Evolutionary conservation across 192 early-diverging fungal species (phyloP), one percentile per base, ranked within the genome.

Genomic region (Mycoemilia scoparia): DNA sequence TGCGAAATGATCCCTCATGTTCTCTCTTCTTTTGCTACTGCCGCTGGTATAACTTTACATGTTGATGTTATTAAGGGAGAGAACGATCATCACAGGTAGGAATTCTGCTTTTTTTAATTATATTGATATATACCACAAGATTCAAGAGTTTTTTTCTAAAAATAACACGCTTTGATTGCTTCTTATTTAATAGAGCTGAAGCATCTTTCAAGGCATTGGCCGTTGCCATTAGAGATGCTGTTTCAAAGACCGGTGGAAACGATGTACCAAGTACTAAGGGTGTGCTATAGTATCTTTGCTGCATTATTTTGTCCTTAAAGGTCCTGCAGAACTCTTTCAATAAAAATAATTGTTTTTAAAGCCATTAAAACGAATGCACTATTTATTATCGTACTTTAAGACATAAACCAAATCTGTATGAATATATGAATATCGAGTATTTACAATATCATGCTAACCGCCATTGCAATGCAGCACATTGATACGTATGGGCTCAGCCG

Each of bases 1-100:
- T 85, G 80, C 45, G 95, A 99, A 50, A 99, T 99, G 95, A 84
- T 99, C 44, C 92, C 95, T 20, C 95, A 96, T 43, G 80, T 99
- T 17, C 62, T 99, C 30, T 65, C 80, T 46, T 84, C 79, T 18
- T 96, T 99, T 71, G 84, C 92, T 0, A 76, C 73, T 21, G 68
- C 73, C 11, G 90, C 84, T 5, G 86, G 85, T 4, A 79, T 99
- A 33, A 99, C 95, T 2, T 62, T 99, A 29, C 95, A 99, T 33
- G 86, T 99, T 0, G 95, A 99, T 65, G 77, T 79, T 16, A 48
- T 99, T 10, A 84, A 87, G 50, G 95, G 95, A 18, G 62, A 69
- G 36, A 99, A 99, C 47, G 95, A 99, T 60, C 95, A 99, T 49
- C 95, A 99, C 51, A 60, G 82, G 85, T 89, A 62, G 41, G 57